Evolutionary conservation across 257 asterid genomes (phyloP).

Genomic region (Cinchona pubescens): DNA sequence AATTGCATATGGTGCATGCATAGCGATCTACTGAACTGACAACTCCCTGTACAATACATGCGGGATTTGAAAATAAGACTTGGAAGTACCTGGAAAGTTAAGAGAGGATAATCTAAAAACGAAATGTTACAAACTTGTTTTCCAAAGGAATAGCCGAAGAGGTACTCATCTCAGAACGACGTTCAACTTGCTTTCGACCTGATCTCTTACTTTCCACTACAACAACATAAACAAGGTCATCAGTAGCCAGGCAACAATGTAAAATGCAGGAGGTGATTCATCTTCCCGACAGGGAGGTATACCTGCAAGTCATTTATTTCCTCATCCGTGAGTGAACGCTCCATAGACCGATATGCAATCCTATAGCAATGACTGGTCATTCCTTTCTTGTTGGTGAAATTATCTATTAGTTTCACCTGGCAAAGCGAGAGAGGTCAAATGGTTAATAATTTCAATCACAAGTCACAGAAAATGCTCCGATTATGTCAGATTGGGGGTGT

Average conservation of each 20-base stretch:
- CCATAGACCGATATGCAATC: conserved; percentile 89
- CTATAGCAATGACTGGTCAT: conserved; percentile 92
- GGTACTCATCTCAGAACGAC: conserved; percentile 73
- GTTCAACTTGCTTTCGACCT: conserved; percentile 73
- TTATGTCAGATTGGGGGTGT: neutral
- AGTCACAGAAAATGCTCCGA: neutral
- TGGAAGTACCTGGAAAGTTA: neutral
- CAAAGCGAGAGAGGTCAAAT: too few species aligned
- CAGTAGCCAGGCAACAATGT: neutral
- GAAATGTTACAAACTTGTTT: neutral
- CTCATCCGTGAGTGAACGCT: conserved; percentile 87
- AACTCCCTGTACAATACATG: neutral
- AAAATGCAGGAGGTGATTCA: conserved; percentile 9
- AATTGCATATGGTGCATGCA: neutral
- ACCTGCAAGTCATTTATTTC: conserved; percentile 97
- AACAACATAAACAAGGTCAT: conserved; percentile 15
- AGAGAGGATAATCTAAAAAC: neutral
- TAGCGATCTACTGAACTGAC: neutral
- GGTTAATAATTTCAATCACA: too few species aligned
- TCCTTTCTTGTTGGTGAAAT: conserved; percentile 91
- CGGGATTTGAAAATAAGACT: neutral
- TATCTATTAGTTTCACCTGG: conserved; percentile 72
- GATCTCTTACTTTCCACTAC: conserved; percentile 94
- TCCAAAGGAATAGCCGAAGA: neutral
- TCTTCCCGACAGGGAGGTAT: neutral